Evolutionary conservation across 148 eudicot genomes (phyloP).

Genomic region (Rhododendron simsii): DNA sequence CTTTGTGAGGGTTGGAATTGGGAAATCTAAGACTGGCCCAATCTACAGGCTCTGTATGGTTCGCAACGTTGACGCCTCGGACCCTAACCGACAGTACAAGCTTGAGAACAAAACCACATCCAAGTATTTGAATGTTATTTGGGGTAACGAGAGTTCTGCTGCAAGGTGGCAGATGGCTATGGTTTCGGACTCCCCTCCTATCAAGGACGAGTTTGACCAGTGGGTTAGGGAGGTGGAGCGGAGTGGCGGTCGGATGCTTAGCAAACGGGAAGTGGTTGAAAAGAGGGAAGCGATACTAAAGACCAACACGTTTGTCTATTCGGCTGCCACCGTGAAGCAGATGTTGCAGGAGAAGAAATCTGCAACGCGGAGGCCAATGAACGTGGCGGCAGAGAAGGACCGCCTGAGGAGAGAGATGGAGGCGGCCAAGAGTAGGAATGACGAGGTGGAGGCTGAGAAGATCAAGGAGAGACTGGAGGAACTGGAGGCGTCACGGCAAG

Average conservation of each 20-base stretch:
- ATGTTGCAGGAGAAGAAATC: slow-evolving; percentile 95
- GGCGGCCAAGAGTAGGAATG: slow-evolving; percentile 65
- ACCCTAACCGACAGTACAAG: slow-evolving; percentile 79
- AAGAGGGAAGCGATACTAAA: slow-evolving; percentile 80
- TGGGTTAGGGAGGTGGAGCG: slow-evolving; percentile 93
- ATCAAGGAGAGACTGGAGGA: slow-evolving; percentile 73
- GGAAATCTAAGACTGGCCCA: slow-evolving; percentile 66
- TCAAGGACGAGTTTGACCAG: slow-evolving; percentile 80
- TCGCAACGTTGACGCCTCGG: slow-evolving; percentile 73
- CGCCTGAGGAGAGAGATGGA: slow-evolving; percentile 76
- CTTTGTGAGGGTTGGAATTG: slow-evolving; percentile 95
- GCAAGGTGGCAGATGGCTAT: slow-evolving; percentile 99
- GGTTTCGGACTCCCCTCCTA: slow-evolving; percentile 77
- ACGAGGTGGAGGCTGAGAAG: slow-evolving; percentile 66
- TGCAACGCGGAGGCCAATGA: slow-evolving; percentile 76
- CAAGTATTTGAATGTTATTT: slow-evolving; percentile 83
- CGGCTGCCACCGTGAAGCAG: slow-evolving; percentile 92
- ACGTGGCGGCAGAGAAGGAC: slow-evolving; percentile 97
- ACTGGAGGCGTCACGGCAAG: slow-evolving; percentile 60
- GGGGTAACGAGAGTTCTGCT: slow-evolving; percentile 96
- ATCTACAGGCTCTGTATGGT: slow-evolving; percentile 86
- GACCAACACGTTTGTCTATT: slow-evolving; percentile 68
- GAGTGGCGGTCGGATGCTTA: slow-evolving; percentile 67
- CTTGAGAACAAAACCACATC: slow-evolving; percentile 86
- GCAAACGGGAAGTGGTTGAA: slow-evolving; percentile 71